Evolutionary conservation across 2,329 filamentous ascomycete genomes (phyloP).

Genomic region (Ilyonectria destructans): DNA sequence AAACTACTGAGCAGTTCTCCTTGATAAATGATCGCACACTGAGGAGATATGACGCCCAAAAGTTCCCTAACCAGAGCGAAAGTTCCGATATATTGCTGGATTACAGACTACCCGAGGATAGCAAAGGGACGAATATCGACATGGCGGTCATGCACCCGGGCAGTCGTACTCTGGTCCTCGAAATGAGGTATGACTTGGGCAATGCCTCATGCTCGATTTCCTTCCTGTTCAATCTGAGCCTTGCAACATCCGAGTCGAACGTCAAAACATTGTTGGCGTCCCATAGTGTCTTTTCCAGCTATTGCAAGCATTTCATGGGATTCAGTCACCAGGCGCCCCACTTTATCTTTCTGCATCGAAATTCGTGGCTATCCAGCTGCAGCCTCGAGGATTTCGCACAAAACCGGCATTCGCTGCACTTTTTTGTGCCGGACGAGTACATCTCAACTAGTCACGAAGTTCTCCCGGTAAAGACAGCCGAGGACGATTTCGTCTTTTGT

Average conservation of each 20-base stretch:
- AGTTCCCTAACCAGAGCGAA: constrained; percentile 2
- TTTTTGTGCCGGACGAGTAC: constrained; percentile 42
- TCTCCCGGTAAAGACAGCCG: constrained; percentile 49
- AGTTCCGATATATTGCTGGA: constrained; percentile 45
- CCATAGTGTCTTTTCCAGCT: not conserved
- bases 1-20: too few relatives aligned
- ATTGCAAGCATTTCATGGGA: constrained; percentile 35
- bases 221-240: too few relatives aligned
- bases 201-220: too few relatives aligned
- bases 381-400: constrained; percentile 13
- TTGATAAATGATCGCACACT: too few relatives aligned
- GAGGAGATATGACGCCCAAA: too few relatives aligned
- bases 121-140: constrained; percentile 41
- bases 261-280: not conserved
- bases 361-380: constrained; percentile 38
- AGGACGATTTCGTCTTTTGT: constrained; percentile 37
- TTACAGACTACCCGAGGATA: constrained; percentile 47
- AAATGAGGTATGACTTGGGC: too few relatives aligned
- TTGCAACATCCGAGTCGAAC: too few relatives aligned
- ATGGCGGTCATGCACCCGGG: not conserved
- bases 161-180: too few relatives aligned
- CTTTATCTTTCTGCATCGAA: constrained; percentile 36
- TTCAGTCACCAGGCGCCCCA: constrained; percentile 23
- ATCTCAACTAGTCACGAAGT: constrained; percentile 36
- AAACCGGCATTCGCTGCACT: constrained; percentile 34